phyloP scores from a whole-genome alignment of 495 filamentous ascomycete genomes.

The Xylaria sp. region DNA sequence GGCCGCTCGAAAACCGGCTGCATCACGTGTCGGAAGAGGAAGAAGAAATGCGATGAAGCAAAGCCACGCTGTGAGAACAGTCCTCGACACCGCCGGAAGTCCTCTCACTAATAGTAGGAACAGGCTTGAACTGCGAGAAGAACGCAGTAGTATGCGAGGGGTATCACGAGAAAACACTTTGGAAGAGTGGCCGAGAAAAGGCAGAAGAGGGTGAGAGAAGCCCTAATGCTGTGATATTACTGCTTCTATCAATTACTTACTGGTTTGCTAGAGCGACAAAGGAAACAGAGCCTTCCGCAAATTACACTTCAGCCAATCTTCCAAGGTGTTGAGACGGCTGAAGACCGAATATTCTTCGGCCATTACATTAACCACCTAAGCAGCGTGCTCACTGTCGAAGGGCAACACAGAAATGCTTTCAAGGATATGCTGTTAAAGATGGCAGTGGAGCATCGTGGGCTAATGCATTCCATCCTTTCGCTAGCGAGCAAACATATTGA shows the following conservation, averaged over 20 bases:
- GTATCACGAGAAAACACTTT: slow-evolving; percentile 86
- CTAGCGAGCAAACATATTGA: slow-evolving; percentile 83
- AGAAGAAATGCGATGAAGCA: slow-evolving; percentile 98
- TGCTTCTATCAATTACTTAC: slow-evolving; percentile 34
- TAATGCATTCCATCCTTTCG: slow-evolving; percentile 93
- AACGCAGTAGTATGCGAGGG: slow-evolving; percentile 93
- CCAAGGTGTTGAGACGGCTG: slow-evolving; percentile 83
- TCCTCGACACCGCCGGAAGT: not conserved
- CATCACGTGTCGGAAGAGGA: slow-evolving; percentile 87
- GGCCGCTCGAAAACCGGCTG: slow-evolving; percentile 94
- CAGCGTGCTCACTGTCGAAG: slow-evolving; percentile 81
- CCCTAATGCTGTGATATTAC: not conserved
- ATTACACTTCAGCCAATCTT: slow-evolving; percentile 80
- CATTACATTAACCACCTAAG: slow-evolving; percentile 86
- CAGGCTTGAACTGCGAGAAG: slow-evolving; percentile 89
- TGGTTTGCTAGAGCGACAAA: slow-evolving; percentile 49
- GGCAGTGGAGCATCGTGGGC: slow-evolving; percentile 79
- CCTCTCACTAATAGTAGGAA: slow-evolving; percentile 32
- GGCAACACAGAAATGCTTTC: slow-evolving; percentile 86
- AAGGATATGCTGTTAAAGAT: slow-evolving; percentile 87
- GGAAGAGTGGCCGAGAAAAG: slow-evolving; percentile 83
- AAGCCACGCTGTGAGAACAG: slow-evolving; percentile 74
- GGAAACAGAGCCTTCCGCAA: slow-evolving; percentile 55
- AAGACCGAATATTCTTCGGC: slow-evolving; percentile 83
- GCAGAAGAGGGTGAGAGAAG: slow-evolving; percentile 69